A percentile compares a stretch with the other conserved stretches of the same genome.
phyloP scores from a whole-genome alignment of 345 rosid species.

The Lagerstroemia speciosa region DNA sequence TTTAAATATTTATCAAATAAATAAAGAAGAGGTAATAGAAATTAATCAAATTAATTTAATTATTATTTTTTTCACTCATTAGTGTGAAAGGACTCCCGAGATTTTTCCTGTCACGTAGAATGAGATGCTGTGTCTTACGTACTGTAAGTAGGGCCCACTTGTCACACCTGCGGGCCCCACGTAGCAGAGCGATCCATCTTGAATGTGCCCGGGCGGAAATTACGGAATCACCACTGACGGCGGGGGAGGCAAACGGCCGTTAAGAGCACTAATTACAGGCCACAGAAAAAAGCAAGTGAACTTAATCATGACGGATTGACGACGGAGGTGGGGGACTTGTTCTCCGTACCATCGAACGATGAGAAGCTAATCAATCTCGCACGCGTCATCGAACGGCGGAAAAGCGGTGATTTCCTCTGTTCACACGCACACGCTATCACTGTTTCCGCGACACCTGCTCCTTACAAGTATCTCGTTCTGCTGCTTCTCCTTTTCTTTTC shows the following conservation, averaged over 20 bases:
- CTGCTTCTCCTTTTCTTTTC: too few relatives aligned
- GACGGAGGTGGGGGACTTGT: background rate
- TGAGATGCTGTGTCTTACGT: too few relatives aligned
- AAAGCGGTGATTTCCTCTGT: background rate
- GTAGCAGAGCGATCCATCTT: too few relatives aligned
- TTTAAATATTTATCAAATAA: too few relatives aligned
- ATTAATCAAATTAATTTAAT: too few relatives aligned
- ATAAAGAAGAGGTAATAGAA: too few relatives aligned
- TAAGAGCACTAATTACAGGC: background rate
- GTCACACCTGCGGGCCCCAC: too few relatives aligned
- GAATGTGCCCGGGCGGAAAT: background rate
- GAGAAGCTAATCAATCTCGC: background rate
- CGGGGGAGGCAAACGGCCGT: background rate
- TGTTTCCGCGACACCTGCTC: background rate
- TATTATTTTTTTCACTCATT: too few relatives aligned
- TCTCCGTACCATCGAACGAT: slow-evolving; percentile 5
- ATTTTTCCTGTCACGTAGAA: too few relatives aligned
- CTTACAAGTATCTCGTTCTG: background rate
- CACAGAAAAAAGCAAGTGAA: background rate
- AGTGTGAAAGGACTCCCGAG: too few relatives aligned
- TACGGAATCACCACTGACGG: background rate
- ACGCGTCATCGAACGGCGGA: background rate
- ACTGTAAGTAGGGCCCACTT: too few relatives aligned
- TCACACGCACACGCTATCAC: background rate
- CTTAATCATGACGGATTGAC: slow-evolving; percentile 1